Percentiles rank a stretch among this genome's conserved stretches.
phyloP scores from a whole-genome alignment of 2,329 filamentous ascomycete genomes.

The Colletotrichum sojae region DNA sequence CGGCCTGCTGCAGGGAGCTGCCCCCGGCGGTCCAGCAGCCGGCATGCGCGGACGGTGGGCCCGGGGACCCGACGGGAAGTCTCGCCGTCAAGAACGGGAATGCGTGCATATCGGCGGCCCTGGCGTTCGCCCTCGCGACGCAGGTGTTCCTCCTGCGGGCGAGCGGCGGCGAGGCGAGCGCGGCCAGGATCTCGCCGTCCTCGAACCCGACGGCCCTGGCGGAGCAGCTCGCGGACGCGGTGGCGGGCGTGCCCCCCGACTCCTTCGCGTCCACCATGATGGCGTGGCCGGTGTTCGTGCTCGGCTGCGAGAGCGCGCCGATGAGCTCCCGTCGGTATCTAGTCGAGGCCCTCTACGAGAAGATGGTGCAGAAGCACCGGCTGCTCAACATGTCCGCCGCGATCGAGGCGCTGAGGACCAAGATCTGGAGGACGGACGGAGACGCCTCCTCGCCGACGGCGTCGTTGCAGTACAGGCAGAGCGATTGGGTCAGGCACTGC shows the following conservation, averaged over 20 bases:
- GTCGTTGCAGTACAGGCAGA: neutral
- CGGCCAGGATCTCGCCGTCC: neutral
- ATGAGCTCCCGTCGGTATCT: neutral
- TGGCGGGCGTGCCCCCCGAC: conserved; percentile 16
- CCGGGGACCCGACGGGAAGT: neutral
- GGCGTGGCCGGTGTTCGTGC: conserved; percentile 34
- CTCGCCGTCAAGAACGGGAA: conserved; percentile 13
- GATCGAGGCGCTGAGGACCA: conserved; percentile 7
- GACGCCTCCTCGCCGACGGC: neutral
- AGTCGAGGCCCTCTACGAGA: conserved; percentile 3
- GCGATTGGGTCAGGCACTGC: conserved; percentile 19
- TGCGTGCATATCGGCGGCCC: conserved; percentile 30
- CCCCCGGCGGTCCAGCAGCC: conserved; percentile 3
- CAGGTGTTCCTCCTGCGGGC: conserved; percentile 33
- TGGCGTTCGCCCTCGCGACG: conserved; percentile 20
- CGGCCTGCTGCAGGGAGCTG: neutral
- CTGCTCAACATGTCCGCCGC: conserved; percentile 21
- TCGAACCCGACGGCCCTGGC: neutral
- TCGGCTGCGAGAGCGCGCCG: conserved; percentile 28
- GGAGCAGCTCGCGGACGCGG: conserved; percentile 10
- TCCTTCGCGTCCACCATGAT: conserved; percentile 31
- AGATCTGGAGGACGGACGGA: conserved; percentile 30
- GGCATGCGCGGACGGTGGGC: neutral
- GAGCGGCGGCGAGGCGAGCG: conserved; percentile 1
- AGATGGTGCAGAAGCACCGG: conserved; percentile 27